Evolutionary conservation across 2,329 filamentous ascomycete genomes (phyloP).

Genomic region (Fusarium hainanense): DNA sequence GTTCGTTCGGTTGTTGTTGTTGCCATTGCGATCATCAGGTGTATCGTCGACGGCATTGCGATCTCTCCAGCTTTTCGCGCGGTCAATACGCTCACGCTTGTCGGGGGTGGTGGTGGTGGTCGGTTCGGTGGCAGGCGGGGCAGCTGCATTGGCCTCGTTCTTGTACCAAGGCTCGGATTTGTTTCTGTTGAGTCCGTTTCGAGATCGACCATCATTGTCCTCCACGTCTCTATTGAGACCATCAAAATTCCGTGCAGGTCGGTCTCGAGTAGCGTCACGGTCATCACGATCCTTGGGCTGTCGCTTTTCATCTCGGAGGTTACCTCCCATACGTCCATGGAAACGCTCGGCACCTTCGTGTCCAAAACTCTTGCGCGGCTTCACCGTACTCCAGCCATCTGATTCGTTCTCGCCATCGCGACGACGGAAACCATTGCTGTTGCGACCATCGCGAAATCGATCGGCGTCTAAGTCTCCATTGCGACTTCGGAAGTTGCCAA

Average conservation of each 20-base stretch:
- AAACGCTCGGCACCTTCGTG: slow-evolving; percentile 78
- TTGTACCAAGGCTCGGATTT: slow-evolving; percentile 82
- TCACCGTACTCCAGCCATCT: slow-evolving; percentile 80
- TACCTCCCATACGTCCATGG: slow-evolving; percentile 71
- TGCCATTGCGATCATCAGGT: slow-evolving; percentile 65
- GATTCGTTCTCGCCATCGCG: slow-evolving; percentile 70
- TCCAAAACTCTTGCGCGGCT: slow-evolving; percentile 79
- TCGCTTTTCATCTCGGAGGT: slow-evolving; percentile 56
- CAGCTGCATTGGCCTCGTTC: slow-evolving; percentile 57
- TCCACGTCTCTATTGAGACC: slow-evolving; percentile 59
- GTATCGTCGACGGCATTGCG: slow-evolving; percentile 57
- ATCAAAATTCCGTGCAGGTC: slow-evolving; percentile 62
- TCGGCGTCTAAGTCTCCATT: slow-evolving; percentile 64
- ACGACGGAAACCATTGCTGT: slow-evolving; percentile 61
- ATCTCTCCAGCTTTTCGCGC: slow-evolving; percentile 71
- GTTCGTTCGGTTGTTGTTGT: slow-evolving; percentile 54
- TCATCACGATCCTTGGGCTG: slow-evolving; percentile 66
- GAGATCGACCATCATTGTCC: slow-evolving; percentile 68
- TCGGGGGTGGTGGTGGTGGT: slow-evolving; percentile 49
- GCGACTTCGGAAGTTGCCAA: slow-evolving; percentile 65
- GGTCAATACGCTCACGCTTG: slow-evolving; percentile 66
- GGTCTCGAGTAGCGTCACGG: slow-evolving; percentile 63
- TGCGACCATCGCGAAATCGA: slow-evolving; percentile 62
- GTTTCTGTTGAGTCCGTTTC: slow-evolving; percentile 73
- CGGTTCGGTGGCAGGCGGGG: slow-evolving; percentile 38